Conservation (phyloP, 2,329 filamentous ascomycete species). For the Trichoderma oligosporum region DNA sequence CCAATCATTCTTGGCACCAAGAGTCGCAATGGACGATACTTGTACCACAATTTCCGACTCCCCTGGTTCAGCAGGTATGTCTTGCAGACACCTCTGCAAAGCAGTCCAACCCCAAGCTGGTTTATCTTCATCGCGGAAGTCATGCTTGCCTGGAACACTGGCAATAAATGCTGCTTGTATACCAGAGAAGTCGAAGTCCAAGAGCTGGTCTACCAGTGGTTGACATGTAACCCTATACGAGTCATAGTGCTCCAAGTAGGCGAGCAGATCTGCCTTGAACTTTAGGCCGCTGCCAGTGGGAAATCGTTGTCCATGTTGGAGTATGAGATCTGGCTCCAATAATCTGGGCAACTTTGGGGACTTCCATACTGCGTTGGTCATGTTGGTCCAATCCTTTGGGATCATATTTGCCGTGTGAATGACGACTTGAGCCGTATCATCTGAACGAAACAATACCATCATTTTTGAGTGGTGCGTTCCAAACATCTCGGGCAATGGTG, state of each 20-base stretch:
- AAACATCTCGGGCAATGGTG: constrained; percentile 78
- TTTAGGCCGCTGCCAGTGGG: constrained; percentile 56
- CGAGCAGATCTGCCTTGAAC: constrained; percentile 73
- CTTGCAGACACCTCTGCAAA: constrained; percentile 55
- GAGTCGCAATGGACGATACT: constrained; percentile 77
- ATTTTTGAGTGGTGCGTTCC: constrained; percentile 87
- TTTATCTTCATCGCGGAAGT: constrained; percentile 41
- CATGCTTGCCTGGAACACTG: constrained; percentile 69
- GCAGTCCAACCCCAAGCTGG: constrained; percentile 76
- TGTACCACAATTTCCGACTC: constrained; percentile 55
- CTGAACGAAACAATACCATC: constrained; percentile 76
- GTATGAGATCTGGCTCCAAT: neutral
- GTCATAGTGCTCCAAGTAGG: constrained; percentile 70
- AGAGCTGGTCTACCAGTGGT: constrained; percentile 55
- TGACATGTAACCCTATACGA: constrained; percentile 49
- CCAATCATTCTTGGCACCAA: constrained; percentile 70
- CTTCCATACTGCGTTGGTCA: constrained; percentile 80
- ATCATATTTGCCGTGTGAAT: constrained; percentile 95
- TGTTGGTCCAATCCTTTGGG: constrained; percentile 78
- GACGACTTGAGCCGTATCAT: constrained; percentile 71
- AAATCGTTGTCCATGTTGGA: constrained; percentile 13
- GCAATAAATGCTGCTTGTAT: constrained; percentile 71
- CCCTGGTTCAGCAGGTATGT: constrained; percentile 45
- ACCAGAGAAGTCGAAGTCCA: constrained; percentile 63
- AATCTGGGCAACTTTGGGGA: constrained; percentile 64